These are phyloP conservation scores for Talaromyces piceae DNA, from an alignment of 2,329 filamentous ascomycete genomes.

Conservation along the genomic window DNA sequence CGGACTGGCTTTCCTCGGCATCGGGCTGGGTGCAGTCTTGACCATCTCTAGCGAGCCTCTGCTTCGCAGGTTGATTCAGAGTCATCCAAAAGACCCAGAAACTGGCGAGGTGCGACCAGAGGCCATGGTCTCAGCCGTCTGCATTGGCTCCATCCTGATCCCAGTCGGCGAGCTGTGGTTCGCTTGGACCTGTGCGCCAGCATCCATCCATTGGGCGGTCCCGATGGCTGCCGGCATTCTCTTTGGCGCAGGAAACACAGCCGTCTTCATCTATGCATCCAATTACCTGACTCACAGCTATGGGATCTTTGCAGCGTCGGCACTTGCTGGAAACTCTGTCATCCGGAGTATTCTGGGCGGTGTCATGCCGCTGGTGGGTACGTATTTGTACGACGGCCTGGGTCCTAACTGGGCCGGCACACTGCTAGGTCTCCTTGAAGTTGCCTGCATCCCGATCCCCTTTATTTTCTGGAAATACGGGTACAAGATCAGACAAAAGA, in stretches of 20 bases:
- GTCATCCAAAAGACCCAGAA: slow-evolving; percentile 63
- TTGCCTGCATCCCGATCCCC: slow-evolving; percentile 69
- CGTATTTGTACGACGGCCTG: slow-evolving; percentile 61
- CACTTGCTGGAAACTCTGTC: slow-evolving; percentile 72
- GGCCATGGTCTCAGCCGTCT: slow-evolving; percentile 72
- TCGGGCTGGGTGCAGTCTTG: slow-evolving; percentile 50
- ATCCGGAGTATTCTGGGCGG: slow-evolving; percentile 67
- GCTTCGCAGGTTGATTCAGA: slow-evolving; percentile 68
- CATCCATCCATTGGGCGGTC: slow-evolving; percentile 70
- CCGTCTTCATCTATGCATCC: slow-evolving; percentile 72
- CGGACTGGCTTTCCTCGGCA: slow-evolving; percentile 72
- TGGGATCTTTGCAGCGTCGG: slow-evolving; percentile 72
- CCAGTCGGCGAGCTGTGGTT: slow-evolving; percentile 79
- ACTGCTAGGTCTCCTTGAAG: slow-evolving; percentile 64
- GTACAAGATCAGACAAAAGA: slow-evolving; percentile 49
- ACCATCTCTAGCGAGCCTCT: slow-evolving; percentile 56
- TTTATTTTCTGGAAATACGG: slow-evolving; percentile 65
- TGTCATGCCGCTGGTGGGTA: slow-evolving; percentile 66
- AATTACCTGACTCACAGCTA: slow-evolving; percentile 77
- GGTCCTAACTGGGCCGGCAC: slow-evolving; percentile 75
- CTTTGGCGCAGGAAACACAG: slow-evolving; percentile 69
- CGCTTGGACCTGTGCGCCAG: slow-evolving; percentile 76
- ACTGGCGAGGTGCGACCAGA: slow-evolving; percentile 71
- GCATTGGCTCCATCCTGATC: slow-evolving; percentile 65
- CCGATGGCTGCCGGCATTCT: slow-evolving; percentile 71